Evolutionary conservation across 306 rosid genomes (phyloP).

Genomic region (Corylus americana): DNA sequence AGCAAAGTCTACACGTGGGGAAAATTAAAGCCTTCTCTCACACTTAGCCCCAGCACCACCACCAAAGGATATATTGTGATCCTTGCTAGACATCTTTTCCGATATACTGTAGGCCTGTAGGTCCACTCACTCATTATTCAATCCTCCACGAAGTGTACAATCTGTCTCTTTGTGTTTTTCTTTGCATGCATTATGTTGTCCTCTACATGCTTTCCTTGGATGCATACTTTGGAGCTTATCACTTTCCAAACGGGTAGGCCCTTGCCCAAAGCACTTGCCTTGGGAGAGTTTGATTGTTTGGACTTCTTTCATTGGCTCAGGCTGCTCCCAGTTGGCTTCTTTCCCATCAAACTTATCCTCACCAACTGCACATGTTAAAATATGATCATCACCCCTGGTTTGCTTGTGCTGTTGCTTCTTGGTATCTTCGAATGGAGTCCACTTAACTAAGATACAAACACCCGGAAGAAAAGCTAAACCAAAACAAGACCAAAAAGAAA

Average conservation of each 20-base stretch:
- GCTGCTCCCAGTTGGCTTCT: background rate
- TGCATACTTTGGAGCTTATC: constrained; percentile 25
- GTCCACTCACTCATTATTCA: constrained; percentile 35
- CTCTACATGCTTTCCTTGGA: constrained; percentile 23
- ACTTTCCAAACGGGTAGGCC: constrained; percentile 14
- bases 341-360: constrained; percentile 14
- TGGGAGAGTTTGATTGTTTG: background rate
- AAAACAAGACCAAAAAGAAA: too few relatives aligned
- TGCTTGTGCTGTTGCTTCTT: constrained; percentile 3
- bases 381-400: too few relatives aligned
- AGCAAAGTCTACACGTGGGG: constrained; percentile 18
- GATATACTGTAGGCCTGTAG: background rate
- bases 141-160: constrained; percentile 27
- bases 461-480: too few relatives aligned
- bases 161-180: constrained; percentile 39
- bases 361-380: background rate
- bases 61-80: constrained; percentile 1
- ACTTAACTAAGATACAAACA: background rate
- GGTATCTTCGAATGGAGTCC: constrained; percentile 2
- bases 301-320: constrained; percentile 10
- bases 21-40: background rate
- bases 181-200: constrained; percentile 51
- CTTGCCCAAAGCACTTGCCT: background rate
- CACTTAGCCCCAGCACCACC: constrained; percentile 30
- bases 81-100: background rate